A percentile compares a stretch with the other conserved stretches of the same genome.
phyloP scores from a whole-genome alignment of 1,139 yeast genomes.

The Pichia sp. region DNA sequence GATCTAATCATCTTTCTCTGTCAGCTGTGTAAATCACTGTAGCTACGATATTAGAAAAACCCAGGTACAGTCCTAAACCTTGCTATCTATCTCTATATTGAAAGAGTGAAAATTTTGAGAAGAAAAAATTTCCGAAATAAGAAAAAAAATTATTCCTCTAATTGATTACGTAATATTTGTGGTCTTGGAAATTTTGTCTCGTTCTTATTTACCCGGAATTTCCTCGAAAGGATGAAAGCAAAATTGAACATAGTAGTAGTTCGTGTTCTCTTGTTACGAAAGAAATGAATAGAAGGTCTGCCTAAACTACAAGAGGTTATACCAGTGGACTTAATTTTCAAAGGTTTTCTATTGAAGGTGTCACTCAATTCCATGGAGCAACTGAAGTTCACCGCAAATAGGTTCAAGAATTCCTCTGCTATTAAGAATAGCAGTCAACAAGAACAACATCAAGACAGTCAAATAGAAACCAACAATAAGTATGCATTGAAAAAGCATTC shows the following conservation, averaged over 20 bases:
- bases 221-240: neutral
- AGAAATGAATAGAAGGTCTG: too few relatives aligned
- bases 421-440: neutral
- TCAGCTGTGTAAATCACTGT: too few relatives aligned
- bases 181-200: neutral
- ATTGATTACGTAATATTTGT: neutral
- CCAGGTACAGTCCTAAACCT: too few relatives aligned
- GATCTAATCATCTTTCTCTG: slow-evolving; percentile 56
- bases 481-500: neutral
- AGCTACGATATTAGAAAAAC: too few relatives aligned
- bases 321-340: too few relatives aligned
- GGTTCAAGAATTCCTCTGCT: slow-evolving; percentile 18
- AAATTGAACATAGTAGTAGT: neutral
- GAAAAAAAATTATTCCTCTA: neutral
- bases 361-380: slow-evolving; percentile 6
- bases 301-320: too few relatives aligned
- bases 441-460: neutral
- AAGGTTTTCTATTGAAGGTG: neutral
- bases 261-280: neutral
- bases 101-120: neutral
- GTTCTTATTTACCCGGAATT: neutral
- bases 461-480: neutral
- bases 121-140: neutral
- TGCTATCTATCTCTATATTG: neutral
- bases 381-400: slow-evolving; percentile 23